A percentile compares a stretch with the other conserved stretches of the same genome.
Evolutionary conservation across 2,329 filamentous ascomycete genomes (phyloP).

Genomic region (Pyricularia pennisetigena): DNA sequence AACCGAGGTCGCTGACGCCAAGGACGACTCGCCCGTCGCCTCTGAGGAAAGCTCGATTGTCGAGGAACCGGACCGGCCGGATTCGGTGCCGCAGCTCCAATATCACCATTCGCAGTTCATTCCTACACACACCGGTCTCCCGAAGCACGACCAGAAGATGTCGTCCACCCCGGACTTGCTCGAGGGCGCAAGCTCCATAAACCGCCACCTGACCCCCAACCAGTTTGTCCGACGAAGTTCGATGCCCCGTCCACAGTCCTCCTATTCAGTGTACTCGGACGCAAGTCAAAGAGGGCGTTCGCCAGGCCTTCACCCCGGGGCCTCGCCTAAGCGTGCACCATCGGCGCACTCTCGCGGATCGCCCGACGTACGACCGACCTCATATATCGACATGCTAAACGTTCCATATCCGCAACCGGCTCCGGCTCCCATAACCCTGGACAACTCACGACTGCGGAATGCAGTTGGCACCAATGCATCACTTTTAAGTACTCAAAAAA

Average conservation of each 20-base stretch:
- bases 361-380: constrained; percentile 41
- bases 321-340: constrained; percentile 33
- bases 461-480: constrained; percentile 85
- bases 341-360: constrained; percentile 43
- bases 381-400: constrained; percentile 52
- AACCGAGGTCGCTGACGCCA: constrained; percentile 36
- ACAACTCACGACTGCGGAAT: constrained; percentile 71
- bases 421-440: constrained; percentile 56
- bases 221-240: constrained; percentile 45
- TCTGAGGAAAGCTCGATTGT: constrained; percentile 39
- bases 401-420: constrained; percentile 72
- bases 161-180: constrained; percentile 41
- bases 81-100: constrained; percentile 46
- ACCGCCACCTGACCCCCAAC: constrained; percentile 53
- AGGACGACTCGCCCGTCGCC: constrained; percentile 26
- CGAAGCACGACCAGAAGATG: constrained; percentile 27
- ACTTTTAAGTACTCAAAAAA: constrained; percentile 82
- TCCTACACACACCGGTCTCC: constrained; percentile 30
- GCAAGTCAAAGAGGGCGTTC: constrained; percentile 53
- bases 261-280: constrained; percentile 68
- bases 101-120: constrained; percentile 47
- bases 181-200: constrained; percentile 40
- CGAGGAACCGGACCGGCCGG: constrained; percentile 29
- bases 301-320: constrained; percentile 30
- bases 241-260: constrained; percentile 61